Percentiles rank a stretch among this genome's conserved stretches.
Conservation (phyloP, 805 yeast genomes). For the Wickerhamiella parazyma region DNA sequence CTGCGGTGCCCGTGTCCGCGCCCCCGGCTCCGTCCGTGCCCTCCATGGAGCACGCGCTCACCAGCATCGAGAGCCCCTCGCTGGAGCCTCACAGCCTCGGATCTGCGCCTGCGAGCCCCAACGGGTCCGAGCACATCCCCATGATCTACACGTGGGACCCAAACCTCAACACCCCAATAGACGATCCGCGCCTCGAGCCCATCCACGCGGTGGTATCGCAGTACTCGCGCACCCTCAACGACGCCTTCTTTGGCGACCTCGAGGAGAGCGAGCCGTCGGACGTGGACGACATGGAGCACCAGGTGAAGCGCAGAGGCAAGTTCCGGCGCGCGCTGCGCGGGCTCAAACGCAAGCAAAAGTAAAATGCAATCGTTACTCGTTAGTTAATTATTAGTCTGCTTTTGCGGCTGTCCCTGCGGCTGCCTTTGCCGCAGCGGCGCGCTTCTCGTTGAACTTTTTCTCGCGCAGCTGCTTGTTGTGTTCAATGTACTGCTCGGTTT, state of each 20-base stretch:
- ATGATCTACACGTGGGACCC: constrained; percentile 2
- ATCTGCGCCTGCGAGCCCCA: too few relatives aligned
- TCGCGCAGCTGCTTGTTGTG: constrained; percentile 56
- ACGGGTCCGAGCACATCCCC: neutral
- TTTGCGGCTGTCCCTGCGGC: neutral
- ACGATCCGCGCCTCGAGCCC: constrained; percentile 4
- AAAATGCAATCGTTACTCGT: neutral
- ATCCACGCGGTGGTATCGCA: constrained; percentile 8
- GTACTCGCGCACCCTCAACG: constrained; percentile 5
- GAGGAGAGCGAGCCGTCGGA: neutral
- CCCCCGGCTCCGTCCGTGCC: too few relatives aligned
- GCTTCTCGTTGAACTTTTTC: constrained; percentile 33
- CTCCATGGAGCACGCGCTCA: too few relatives aligned
- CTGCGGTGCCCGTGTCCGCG: too few relatives aligned
- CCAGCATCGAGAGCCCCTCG: too few relatives aligned
- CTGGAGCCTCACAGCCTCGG: too few relatives aligned
- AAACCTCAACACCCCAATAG: neutral
- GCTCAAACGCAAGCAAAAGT: neutral
- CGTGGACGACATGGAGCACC: neutral
- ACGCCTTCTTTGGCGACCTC: constrained; percentile 3
- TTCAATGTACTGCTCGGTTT: constrained; percentile 48
- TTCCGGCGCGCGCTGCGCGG: constrained; percentile 1
- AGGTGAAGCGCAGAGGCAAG: constrained; percentile 1
- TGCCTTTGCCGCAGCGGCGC: neutral
- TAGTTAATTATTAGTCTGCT: too few relatives aligned